A percentile compares a stretch with the other conserved stretches of the same genome.
Conservation (phyloP, 2,329 filamentous ascomycete species). For the Polytolypa hystricis region DNA sequence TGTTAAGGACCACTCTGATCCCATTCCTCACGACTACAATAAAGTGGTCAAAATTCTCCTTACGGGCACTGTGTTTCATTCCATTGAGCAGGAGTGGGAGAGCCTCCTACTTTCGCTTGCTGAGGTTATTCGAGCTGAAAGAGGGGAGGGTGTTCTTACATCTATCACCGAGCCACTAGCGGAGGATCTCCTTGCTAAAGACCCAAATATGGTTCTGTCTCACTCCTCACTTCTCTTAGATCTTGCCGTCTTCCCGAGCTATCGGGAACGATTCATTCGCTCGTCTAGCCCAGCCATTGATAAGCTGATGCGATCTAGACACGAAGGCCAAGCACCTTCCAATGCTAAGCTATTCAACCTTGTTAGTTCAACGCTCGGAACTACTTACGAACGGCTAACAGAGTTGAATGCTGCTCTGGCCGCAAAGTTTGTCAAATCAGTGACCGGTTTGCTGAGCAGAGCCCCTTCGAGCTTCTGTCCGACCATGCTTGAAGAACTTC, state of each 20-base stretch:
- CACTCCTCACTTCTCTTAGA: slow-evolving; percentile 22
- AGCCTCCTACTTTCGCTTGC: slow-evolving; percentile 48
- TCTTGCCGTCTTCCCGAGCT: slow-evolving; percentile 22
- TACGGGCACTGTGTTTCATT: slow-evolving; percentile 37
- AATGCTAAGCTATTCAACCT: slow-evolving; percentile 52
- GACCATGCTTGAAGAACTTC: slow-evolving; percentile 48
- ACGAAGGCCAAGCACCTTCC: neutral
- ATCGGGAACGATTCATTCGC: slow-evolving; percentile 20
- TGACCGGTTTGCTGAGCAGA: slow-evolving; percentile 43
- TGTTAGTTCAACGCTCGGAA: slow-evolving; percentile 41
- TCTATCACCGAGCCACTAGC: slow-evolving; percentile 62
- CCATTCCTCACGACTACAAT: slow-evolving; percentile 55
- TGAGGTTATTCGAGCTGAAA: slow-evolving; percentile 48
- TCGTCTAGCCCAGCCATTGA: neutral
- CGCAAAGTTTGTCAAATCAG: slow-evolving; percentile 41
- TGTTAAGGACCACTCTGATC: slow-evolving; percentile 38
- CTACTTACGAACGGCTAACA: slow-evolving; percentile 42
- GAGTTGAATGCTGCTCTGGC: slow-evolving; percentile 30
- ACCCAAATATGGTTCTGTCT: slow-evolving; percentile 23
- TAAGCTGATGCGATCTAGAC: neutral
- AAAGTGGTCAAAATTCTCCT: slow-evolving; percentile 58
- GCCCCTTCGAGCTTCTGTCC: slow-evolving; percentile 42
- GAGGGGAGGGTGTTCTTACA: slow-evolving; percentile 57
- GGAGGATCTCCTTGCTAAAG: slow-evolving; percentile 32
- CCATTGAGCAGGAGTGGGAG: slow-evolving; percentile 28